Base-by-base conservation (phyloP, 306 rosid genomes). In the Castanopsis chinensis region DNA sequence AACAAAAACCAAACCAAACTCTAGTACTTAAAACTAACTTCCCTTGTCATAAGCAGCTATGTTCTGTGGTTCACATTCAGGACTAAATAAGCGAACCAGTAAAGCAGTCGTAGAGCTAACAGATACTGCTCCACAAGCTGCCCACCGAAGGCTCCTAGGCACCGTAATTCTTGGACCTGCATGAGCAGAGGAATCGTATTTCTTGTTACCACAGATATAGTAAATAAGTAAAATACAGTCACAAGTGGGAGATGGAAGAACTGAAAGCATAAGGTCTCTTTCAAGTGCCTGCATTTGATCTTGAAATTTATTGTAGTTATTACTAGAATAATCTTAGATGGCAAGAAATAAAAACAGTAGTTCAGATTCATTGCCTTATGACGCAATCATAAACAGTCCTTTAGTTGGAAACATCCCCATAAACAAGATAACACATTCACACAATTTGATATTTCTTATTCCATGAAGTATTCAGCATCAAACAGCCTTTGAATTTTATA, bases 51-150 rank as follows among this genome's bases (percentile, higher is more conserved):
- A 95, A 79, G 94, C 94, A 83, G 94, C 98, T 75, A 93, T 93
- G 67, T 95, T 95, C 74, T 95, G 99, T 55, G 99, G 98, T 79
- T 95, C 99, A 60, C 99, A 95, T 84, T 95, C 97, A 9, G 99
- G 97, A 74, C 99, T 91, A 78, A 95, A 85, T 72, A 91, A 85
- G 8, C 92, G 89, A 25, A 95, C 99, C 84, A 95, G 84, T 86
- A 95, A 87, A 83, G 97, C 96, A 5, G 97, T 81, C 78, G 97
- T 75, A 35, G 99, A 85, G 83, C 99, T 86, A 7, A 82, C 82
- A 20, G 94, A 81, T 57, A 90, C 88, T 20, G 96, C 98, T 65
- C 98, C 98, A 70, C 98, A 89, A 20, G 96, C 92, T 14, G 89
- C 98, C 98, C 98, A 95, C 13, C 97, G 91, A 76, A 93, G 86